Evolutionary conservation across 23 red algal species (phyloP).

Genomic region (Chondrus crispus): DNA sequence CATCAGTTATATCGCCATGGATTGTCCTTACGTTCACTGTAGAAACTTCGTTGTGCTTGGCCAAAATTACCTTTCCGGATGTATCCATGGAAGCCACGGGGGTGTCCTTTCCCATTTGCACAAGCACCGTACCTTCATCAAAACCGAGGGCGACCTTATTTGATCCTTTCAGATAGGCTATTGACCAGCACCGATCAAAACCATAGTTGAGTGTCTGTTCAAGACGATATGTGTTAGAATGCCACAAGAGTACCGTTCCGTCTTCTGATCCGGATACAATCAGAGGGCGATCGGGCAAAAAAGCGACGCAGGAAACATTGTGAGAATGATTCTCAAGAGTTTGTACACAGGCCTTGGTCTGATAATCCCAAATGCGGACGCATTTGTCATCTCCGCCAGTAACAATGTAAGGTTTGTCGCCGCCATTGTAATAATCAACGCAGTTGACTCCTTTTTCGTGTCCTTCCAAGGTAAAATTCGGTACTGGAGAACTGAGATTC

Average conservation of each 20-base stretch:
- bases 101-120: slow-evolving; percentile 85
- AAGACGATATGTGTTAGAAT: slow-evolving; percentile 90
- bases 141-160: slow-evolving; percentile 91
- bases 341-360: slow-evolving; percentile 90
- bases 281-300: slow-evolving; percentile 85
- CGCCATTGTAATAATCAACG: slow-evolving; percentile 93
- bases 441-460: slow-evolving; percentile 99
- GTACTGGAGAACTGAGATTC: slow-evolving; percentile 85
- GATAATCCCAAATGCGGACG: slow-evolving; percentile 94
- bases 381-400: slow-evolving; percentile 86
- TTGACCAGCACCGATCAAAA: slow-evolving; percentile 91
- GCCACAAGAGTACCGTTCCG: slow-evolving; percentile 79
- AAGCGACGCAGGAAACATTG: slow-evolving; percentile 90
- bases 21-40: slow-evolving; percentile 75
- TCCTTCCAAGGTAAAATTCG: slow-evolving; percentile 95
- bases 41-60: slow-evolving; percentile 88
- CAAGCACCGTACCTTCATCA: slow-evolving; percentile 90
- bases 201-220: slow-evolving; percentile 87
- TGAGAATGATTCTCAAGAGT: slow-evolving; percentile 78
- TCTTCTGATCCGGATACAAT: slow-evolving; percentile 92
- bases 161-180: slow-evolving; percentile 76
- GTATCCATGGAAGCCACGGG: slow-evolving; percentile 93
- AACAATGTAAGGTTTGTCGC: slow-evolving; percentile 90
- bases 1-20: slow-evolving; percentile 46
- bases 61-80: slow-evolving; percentile 88